phyloP scores from a whole-genome alignment of 306 rosid species.

The Purshia tridentata region DNA sequence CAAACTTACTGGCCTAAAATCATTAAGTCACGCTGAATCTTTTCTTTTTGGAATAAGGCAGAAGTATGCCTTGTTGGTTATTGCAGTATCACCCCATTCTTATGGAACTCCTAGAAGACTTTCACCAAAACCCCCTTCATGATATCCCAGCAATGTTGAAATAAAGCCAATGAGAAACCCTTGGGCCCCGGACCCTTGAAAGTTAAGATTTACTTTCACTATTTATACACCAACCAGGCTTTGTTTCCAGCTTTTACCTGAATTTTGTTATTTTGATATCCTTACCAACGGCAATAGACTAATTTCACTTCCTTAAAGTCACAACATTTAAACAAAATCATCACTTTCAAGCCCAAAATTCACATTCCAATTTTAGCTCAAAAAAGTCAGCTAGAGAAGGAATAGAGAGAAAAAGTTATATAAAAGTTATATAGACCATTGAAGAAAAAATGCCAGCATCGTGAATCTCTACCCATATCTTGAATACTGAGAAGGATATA shows the following conservation, averaged over 20 bases:
- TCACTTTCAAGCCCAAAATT: not conserved
- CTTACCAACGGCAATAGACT: not conserved
- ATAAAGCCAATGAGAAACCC: not conserved
- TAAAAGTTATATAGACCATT: not conserved
- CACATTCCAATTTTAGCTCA: not conserved
- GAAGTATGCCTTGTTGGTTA: not conserved
- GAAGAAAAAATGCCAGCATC: constrained; percentile 19
- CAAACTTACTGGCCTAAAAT: not conserved
- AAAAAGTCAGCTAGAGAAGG: not conserved
- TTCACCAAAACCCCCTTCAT: not conserved
- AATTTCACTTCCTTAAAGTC: not conserved
- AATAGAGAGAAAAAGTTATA: not conserved
- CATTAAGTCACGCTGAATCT: not conserved
- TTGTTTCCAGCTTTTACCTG: not conserved
- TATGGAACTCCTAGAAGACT: not conserved
- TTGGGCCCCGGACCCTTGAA: not conserved
- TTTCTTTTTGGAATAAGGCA: not conserved
- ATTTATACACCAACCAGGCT: too few relatives aligned
- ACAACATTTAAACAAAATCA: not conserved
- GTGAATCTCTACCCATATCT: not conserved
- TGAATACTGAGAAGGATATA: constrained; percentile 8
- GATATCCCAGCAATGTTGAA: not conserved
- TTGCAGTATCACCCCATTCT: constrained; percentile 6
- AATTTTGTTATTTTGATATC: not conserved
- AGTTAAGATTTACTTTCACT: too few relatives aligned